Evolutionary conservation across 306 rosid genomes (phyloP), one percentile per base, ranked within the genome.

Genomic region (Rubus parviflorus): DNA sequence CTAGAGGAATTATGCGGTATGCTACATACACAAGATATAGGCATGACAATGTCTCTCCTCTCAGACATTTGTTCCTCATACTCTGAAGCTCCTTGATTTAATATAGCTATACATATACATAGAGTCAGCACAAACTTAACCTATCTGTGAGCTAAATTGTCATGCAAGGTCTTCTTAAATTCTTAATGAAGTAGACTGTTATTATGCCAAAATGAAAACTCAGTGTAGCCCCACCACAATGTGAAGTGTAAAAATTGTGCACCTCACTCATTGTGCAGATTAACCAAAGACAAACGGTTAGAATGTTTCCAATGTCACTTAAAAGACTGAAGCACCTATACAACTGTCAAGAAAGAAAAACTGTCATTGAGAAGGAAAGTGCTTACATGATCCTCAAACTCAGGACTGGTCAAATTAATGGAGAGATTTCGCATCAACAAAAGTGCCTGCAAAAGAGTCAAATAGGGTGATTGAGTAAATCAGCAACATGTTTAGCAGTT

Each of bases 361-460:
- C 8, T 0, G 56, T 25, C 40, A 35, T 15, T 30, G 53, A 64
- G 38, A 75, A 64, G 35, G 74, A 81, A 41, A 68, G 68, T 37
- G 77, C 97, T 90, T 84, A 90, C 98, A 81, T 92, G 93, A 79
- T 85, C 86, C 77, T 90, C 91, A 80, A 92, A 90, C 62, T 90
- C 86, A 0, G 98, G 96, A 72, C 93, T 92, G 62, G n/a, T 79
- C 79, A 95, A 85, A 84, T 95, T 95, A 76, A 87, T 58, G 53
- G 93, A 79, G 76, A 95, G 96, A 61, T 92, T 92, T 80, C 79
- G 90, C 97, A 95, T 92, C 87, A 95, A 86, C 79, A 88, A 51
- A 78, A 90, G 79, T 67, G 81, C 90, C 98, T 92, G 89, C 76
- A 64, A 84, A 85, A 82, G 7, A 68, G 70, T 25, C 69, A 64